Base-by-base conservation (phyloP, 805 yeast species). In the Phaffomyces thermotolerans region DNA sequence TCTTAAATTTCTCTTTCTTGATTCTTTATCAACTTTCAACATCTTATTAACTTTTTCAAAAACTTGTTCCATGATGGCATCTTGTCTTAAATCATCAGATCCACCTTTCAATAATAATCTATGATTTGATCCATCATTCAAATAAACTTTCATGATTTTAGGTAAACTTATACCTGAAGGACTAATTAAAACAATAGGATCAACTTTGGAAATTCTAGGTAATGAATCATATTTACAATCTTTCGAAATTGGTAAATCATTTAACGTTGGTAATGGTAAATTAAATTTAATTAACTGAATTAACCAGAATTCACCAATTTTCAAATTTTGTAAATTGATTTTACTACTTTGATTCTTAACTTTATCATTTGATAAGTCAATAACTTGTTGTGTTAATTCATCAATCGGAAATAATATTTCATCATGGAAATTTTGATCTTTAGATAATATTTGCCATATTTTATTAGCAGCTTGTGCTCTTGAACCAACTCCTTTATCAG, bases 61-160 rank as follows among this genome's bases (percentile, higher is more conserved):
- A 2, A 91, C 98, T 59, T 93, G 98, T 60, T 91, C 95, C 99
- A 93, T 95, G 44, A 93, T 87, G 0, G 95, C 85, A 64, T 93
- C 99, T 63, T 95, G 99, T 41, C 98, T 68, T 41, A 93, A 66
- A 63, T 93, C 99, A 64, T 93, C 99, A 9, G 86, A 74, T 6
- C 95, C 89, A 23, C 87, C 87, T 58, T 93, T 93, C 51, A 90
- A 65, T 17, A 93, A 66, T 57, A 83, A 72, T 44, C 69, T 76
- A 46, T 76, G 81, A 0, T 45, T 54, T 0, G 61, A 49, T 0
- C 98, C 98, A 54, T 79, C 73, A 0, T 80, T 69, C 14, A 81
- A 62, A 0, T 38, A 41, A 41, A 85, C 65, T 1, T 65, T 72
- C 41, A 81, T 69, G 40, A 95, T 83, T 57, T 91, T 91, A 0